Conservation (phyloP, 1,284 basidiomycete species). For the Moniliella sp. region DNA sequence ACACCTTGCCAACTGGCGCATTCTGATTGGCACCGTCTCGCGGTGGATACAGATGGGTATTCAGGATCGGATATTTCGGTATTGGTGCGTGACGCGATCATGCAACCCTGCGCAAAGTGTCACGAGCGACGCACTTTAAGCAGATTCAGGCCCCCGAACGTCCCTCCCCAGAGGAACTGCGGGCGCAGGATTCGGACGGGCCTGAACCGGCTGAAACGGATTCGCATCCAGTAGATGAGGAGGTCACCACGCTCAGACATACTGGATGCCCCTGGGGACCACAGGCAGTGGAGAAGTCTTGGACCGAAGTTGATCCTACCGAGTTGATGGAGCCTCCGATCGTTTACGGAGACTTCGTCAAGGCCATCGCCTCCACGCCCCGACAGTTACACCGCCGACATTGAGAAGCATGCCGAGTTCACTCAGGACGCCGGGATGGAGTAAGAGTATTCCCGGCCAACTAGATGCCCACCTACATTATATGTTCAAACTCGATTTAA, state of each 20-base stretch:
- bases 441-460: no score
- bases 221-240: slow-evolving; percentile 27
- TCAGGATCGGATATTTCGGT: slow-evolving; percentile 89
- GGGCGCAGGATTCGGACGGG: slow-evolving; percentile 3
- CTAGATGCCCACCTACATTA: no score
- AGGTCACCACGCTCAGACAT: slow-evolving; percentile 40
- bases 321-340: slow-evolving; percentile 69
- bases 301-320: slow-evolving; percentile 77
- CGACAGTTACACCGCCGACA: no score
- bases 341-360: no score
- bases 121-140: slow-evolving; percentile 87
- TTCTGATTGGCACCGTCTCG: slow-evolving; percentile 62
- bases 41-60: slow-evolving; percentile 73
- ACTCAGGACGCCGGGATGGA: slow-evolving; percentile 49
- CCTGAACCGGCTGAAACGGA: neutral
- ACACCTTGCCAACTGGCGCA: slow-evolving; percentile 65
- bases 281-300: slow-evolving; percentile 65
- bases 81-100: slow-evolving; percentile 81
- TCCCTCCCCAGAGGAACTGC: slow-evolving; percentile 8
- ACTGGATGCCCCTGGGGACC: slow-evolving; percentile 86
- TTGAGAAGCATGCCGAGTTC: slow-evolving; percentile 66
- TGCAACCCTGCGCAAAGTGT: slow-evolving; percentile 97
- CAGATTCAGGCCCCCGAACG: slow-evolving; percentile 34
- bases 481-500: no score
- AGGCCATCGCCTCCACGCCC: no score